Conservation (phyloP, 306 rosid species). For the Hippophae rhamnoides region DNA sequence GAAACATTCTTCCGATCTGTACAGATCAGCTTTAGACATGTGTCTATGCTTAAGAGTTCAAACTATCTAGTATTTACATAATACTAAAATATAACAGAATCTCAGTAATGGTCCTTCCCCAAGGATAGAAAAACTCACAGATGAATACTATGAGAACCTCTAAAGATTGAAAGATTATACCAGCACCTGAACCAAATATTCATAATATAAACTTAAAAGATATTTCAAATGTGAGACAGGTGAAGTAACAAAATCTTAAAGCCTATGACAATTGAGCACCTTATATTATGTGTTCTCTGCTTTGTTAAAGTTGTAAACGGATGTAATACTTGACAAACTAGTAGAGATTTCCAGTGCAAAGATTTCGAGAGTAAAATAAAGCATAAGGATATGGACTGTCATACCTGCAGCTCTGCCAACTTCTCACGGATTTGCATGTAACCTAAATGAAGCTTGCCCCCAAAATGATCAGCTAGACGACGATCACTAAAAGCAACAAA, state of each 20-base stretch:
- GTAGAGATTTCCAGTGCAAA: too few species aligned
- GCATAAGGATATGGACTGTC: conserved; percentile 16
- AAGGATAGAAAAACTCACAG: conserved; percentile 35
- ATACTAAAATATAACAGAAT: conserved; percentile 8
- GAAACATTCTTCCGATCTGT: neutral
- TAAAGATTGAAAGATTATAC: conserved; percentile 29
- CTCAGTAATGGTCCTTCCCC: conserved; percentile 16
- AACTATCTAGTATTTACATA: neutral
- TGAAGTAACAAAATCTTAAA: neutral
- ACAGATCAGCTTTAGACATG: neutral
- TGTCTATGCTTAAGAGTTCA: conserved; percentile 2
- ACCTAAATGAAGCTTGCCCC: conserved; percentile 98
- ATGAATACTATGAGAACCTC: conserved; percentile 27
- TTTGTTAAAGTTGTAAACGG: neutral
- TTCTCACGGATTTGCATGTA: conserved; percentile 98
- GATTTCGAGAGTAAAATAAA: neutral
- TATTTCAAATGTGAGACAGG: conserved; percentile 9
- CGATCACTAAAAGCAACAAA: conserved; percentile 74
- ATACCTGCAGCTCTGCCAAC: conserved; percentile 86
- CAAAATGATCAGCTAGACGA: conserved; percentile 98
- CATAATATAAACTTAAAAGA: conserved; percentile 21
- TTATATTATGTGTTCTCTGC: neutral
- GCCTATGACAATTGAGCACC: neutral
- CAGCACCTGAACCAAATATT: conserved; percentile 44
- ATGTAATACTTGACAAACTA: too few species aligned